Base-by-base conservation (phyloP, 148 eudicot species). In the Pharnaceum exiguum region DNA sequence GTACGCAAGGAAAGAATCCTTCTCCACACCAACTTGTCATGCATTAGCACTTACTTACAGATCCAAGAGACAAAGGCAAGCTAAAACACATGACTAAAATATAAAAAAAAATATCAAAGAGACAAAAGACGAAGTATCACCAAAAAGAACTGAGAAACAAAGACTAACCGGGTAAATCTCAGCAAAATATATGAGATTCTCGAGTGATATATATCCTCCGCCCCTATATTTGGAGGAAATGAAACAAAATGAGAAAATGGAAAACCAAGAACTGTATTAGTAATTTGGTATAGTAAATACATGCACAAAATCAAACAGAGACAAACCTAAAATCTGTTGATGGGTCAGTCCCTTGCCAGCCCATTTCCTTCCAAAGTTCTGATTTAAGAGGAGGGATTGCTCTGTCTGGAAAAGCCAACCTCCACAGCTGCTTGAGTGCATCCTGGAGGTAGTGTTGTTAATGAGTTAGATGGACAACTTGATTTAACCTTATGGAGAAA, bases 291-390 rank as follows among this genome's bases (percentile, higher is more conserved):
- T n/a, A n/a, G n/a, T n/a, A n/a, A n/a, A n/a, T n/a, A n/a, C n/a
- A n/a, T 7, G 10, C 50, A 38, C 63, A 61, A 19, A 12, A 46
- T 35, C 15, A 0, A 40, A 51, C 31, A 46, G 10, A 11, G 16
- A 29, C 74, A 32, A 48, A 94, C 99, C 99, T 89, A 72, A 94
- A 94, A 69, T 89, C 99, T 12, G 99, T 94, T 33, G 99, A 82
- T 61, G 99, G 99, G 66, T 94, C 96, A 35, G 83, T 60, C 70
- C 99, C 99, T 80, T 94, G 99, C 99, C 99, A 94, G 27, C 99
- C 99, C 99, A 94, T 94, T 59, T 94, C 99, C 70, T 94, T 94
- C 99, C 99, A 94, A 60, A 86, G 91, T 73, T 94, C 95, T 22
- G 99, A 89, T 72, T 86, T 89, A 59, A 94, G 96, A 65, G 86